Percentiles rank a stretch among this genome's conserved stretches.
Evolutionary conservation across 257 asterid genomes (phyloP).

Genomic region (Verbascum thapsus): DNA sequence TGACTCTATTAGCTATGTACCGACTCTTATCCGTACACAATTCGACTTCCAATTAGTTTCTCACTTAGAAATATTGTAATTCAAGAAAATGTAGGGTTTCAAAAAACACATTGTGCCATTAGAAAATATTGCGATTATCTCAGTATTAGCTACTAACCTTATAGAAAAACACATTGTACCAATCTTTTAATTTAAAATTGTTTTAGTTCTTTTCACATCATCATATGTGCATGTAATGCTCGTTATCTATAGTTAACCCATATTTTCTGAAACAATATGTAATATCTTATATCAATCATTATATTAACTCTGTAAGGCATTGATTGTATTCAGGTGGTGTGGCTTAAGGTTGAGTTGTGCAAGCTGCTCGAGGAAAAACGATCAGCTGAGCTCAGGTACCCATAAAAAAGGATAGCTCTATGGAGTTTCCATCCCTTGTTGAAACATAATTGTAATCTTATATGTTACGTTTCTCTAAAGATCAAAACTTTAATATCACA

Average conservation of each 20-base stretch:
- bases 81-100: neutral
- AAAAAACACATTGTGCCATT: too few relatives aligned
- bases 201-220: neutral
- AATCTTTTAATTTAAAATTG: neutral
- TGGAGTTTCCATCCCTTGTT: neutral
- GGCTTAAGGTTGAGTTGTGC: conserved; percentile 92
- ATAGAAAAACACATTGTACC: too few relatives aligned
- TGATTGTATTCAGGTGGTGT: conserved; percentile 59
- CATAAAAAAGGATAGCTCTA: conserved; percentile 6
- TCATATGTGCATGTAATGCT: conserved; percentile 6
- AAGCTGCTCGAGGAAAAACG: conserved; percentile 87
- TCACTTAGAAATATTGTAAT: neutral
- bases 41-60: conserved; percentile 11
- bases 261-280: neutral
- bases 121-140: neutral
- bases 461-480: neutral
- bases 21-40: neutral
- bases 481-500: too few relatives aligned
- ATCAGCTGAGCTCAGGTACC: conserved; percentile 89
- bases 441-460: too few relatives aligned
- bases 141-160: neutral
- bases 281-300: conserved; percentile 6
- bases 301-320: conserved; percentile 10
- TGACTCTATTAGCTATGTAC: neutral
- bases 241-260: neutral